Conservation (phyloP, 306 rosid genomes). For the Rosa persica region DNA sequence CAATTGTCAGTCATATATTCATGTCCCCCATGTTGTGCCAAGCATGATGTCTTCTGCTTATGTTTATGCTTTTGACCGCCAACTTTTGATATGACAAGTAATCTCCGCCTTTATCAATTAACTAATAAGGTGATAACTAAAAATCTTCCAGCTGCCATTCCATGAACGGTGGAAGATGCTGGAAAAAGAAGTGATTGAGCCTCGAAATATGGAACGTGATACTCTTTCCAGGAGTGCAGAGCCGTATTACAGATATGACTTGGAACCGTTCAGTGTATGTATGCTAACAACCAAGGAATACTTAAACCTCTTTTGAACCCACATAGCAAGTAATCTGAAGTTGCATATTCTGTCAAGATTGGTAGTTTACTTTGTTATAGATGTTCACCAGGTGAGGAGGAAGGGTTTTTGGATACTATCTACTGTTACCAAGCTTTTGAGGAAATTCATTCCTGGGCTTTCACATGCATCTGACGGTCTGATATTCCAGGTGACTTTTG, state of each 20-base stretch:
- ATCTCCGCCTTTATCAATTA: neutral
- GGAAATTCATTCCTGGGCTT: conserved; percentile 83
- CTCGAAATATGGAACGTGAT: conserved; percentile 77
- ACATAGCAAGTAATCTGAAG: neutral
- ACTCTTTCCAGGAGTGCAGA: conserved; percentile 50
- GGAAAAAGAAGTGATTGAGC: conserved; percentile 95
- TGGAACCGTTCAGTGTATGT: conserved; percentile 91
- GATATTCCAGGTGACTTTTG: conserved; percentile 72
- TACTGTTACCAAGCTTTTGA: conserved; percentile 73
- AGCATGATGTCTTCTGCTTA: neutral
- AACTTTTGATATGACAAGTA: neutral
- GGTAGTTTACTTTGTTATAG: conserved; percentile 20
- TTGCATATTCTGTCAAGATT: conserved; percentile 1
- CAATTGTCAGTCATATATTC: neutral
- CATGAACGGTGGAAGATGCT: conserved; percentile 96
- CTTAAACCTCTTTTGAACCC: neutral
- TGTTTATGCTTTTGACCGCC: neutral
- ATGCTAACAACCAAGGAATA: conserved; percentile 15
- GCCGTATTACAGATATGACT: conserved; percentile 80
- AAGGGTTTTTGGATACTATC: conserved; percentile 95
- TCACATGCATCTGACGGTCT: conserved; percentile 95
- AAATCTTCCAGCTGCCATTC: conserved; percentile 79
- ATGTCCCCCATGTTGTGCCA: neutral
- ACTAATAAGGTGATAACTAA: neutral
- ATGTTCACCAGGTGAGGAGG: conserved; percentile 80